Base-by-base conservation (phyloP, 2,329 filamentous ascomycete genomes). In the Penicillium aurantiogriseum region DNA sequence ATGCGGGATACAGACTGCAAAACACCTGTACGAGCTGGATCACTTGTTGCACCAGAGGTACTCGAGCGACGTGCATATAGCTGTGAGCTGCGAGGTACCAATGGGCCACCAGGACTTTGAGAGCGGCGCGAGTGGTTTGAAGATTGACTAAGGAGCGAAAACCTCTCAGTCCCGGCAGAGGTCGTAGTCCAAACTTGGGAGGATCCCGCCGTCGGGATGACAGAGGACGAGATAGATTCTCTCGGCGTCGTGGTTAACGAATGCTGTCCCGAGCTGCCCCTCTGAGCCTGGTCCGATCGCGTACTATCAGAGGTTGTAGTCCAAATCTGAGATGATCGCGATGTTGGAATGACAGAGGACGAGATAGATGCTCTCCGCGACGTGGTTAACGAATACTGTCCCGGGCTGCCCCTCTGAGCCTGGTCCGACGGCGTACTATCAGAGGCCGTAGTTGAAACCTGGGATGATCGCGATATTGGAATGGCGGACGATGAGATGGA, bases 131-230 rank as follows among this genome's bases (percentile, higher is more conserved):
- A 55, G 25, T 17, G 39, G 2, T 6, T 43, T 4, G 51, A 31
- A 3, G 56, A 31, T 13, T 29, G 36, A 21, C 56, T 54, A 11
- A 55, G 10, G 10, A 48, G 9, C 1, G 59, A 51, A n/a, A 42
- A 45, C 9, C 5, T 46, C 19, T 56, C 56, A 15, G 51, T 46
- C 10, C 19, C 27, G 4, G 39, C 43, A 1, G 52, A 58, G 3
- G 62, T 62, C 3, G 59, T 59, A 15, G 43, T 48, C 54, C 61
- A 62, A 2, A 54, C 27, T 52, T 52, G 54, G 3, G 61, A 65
- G 10, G 64, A 66, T 21, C 61, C 40, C 1, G 33, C 5, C 8
- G 59, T 55, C 2, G 39, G 38, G 9, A 29, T 25, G 6, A 46
- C 45, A 4, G 43, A 52, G 4, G 49, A 49, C 2, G 27, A 51